Percentiles rank a stretch among this genome's conserved stretches.
Conservation (phyloP, 2,329 filamentous ascomycete genomes). For the Balansia obtecta region DNA sequence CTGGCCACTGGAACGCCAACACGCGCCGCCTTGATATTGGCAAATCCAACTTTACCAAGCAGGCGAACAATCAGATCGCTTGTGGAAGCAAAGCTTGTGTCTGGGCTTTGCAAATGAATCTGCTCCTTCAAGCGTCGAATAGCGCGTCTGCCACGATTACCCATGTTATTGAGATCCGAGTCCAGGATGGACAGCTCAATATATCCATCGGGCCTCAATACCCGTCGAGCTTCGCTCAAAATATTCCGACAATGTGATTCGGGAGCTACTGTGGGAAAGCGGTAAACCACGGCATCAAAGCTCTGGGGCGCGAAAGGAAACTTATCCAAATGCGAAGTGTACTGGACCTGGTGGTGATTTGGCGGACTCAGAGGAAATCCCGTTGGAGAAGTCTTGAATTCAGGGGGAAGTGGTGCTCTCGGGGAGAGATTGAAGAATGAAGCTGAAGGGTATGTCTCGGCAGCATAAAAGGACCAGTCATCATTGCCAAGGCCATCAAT, state of each 20-base stretch:
- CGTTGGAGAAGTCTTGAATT: slow-evolving; percentile 27
- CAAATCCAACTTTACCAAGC: slow-evolving; percentile 57
- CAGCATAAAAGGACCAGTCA: slow-evolving; percentile 73
- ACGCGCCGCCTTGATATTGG: slow-evolving; percentile 60
- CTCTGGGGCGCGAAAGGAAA: slow-evolving; percentile 68
- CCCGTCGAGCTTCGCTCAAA: slow-evolving; percentile 62
- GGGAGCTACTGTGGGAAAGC: slow-evolving; percentile 60
- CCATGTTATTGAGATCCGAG: slow-evolving; percentile 74
- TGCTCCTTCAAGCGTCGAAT: slow-evolving; percentile 61
- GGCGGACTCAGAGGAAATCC: slow-evolving; percentile 44
- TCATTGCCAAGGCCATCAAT: slow-evolving; percentile 77
- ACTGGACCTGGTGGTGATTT: slow-evolving; percentile 67
- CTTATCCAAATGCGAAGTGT: slow-evolving; percentile 46
- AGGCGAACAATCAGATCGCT: slow-evolving; percentile 52
- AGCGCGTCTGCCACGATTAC: slow-evolving; percentile 53
- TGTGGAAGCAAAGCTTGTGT: slow-evolving; percentile 47
- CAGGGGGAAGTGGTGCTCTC: slow-evolving; percentile 35
- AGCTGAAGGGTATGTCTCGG: slow-evolving; percentile 63
- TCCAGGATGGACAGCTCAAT: slow-evolving; percentile 72
- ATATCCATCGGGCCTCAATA: slow-evolving; percentile 65
- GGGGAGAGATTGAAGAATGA: slow-evolving; percentile 68
- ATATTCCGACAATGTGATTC: slow-evolving; percentile 59
- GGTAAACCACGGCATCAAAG: slow-evolving; percentile 64
- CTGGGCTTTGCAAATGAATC: slow-evolving; percentile 47
- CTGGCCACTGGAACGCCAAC: slow-evolving; percentile 65